Conservation (phyloP, 805 yeast genomes). For the Yarrowia sp. region DNA sequence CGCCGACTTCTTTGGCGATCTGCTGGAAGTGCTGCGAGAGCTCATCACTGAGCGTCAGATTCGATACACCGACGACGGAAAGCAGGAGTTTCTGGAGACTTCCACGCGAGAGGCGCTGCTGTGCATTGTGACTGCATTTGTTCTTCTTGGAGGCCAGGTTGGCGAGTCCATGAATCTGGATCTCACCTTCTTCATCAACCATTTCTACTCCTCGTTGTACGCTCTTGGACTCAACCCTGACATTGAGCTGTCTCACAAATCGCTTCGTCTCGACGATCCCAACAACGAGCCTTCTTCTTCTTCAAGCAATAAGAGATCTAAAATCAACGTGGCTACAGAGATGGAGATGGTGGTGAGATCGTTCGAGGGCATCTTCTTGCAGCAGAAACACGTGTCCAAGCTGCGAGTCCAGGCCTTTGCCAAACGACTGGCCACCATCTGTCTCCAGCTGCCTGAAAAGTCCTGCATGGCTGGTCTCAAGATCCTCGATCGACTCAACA, state of each 20-base stretch:
- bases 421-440: slow-evolving; percentile 72
- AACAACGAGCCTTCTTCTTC: slow-evolving; percentile 53
- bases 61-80: slow-evolving; percentile 55
- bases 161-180: slow-evolving; percentile 79
- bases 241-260: slow-evolving; percentile 82
- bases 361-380: slow-evolving; percentile 72
- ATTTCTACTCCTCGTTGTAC: slow-evolving; percentile 72
- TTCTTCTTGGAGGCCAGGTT: slow-evolving; percentile 77
- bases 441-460: slow-evolving; percentile 85
- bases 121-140: slow-evolving; percentile 88
- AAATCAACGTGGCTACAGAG: slow-evolving; percentile 87
- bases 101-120: slow-evolving; percentile 70
- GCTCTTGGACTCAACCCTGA: slow-evolving; percentile 79
- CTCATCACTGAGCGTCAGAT: slow-evolving; percentile 61
- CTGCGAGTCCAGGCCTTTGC: slow-evolving; percentile 72
- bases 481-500: slow-evolving; percentile 76
- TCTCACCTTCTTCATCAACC: slow-evolving; percentile 77
- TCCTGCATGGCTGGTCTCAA: slow-evolving; percentile 78
- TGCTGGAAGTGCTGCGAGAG: slow-evolving; percentile 87
- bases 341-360: slow-evolving; percentile 81
- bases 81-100: slow-evolving; percentile 54
- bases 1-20: slow-evolving; percentile 89
- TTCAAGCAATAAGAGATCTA: slow-evolving; percentile 51
- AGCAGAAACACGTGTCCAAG: slow-evolving; percentile 43
- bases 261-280: slow-evolving; percentile 83